Percentiles rank a stretch among this genome's conserved stretches.
phyloP scores from a whole-genome alignment of 2,329 filamentous ascomycete species.

The Colletotrichum euphorbiae region DNA sequence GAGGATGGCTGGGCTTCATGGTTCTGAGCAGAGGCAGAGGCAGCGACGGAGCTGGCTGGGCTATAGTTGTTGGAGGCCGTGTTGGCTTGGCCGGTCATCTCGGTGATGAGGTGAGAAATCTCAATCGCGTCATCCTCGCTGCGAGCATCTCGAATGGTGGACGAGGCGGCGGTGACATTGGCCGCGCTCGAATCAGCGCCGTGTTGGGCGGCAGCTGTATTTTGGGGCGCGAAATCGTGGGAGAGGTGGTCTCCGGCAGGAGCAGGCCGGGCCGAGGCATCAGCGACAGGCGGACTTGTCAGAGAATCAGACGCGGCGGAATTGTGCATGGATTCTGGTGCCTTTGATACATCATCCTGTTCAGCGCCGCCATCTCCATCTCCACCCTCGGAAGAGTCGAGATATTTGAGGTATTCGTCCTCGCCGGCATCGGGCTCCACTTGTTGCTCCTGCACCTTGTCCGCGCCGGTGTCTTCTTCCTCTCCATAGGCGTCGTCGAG shows the following conservation, averaged over 20 bases:
- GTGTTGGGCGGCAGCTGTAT: slow-evolving; percentile 44
- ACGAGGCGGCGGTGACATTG: slow-evolving; percentile 43
- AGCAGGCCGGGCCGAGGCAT: slow-evolving; percentile 46
- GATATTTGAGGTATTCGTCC: slow-evolving; percentile 64
- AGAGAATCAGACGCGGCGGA: slow-evolving; percentile 54
- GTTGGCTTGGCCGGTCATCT: slow-evolving; percentile 52
- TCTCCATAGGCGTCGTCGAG: slow-evolving; percentile 61
- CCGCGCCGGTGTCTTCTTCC: slow-evolving; percentile 46
- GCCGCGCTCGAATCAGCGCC: slow-evolving; percentile 45
- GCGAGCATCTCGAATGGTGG: slow-evolving; percentile 43
- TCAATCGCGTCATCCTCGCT: slow-evolving; percentile 49
- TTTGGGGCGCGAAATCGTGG: slow-evolving; percentile 14
- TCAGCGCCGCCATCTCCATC: slow-evolving; percentile 48
- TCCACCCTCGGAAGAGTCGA: slow-evolving; percentile 59
- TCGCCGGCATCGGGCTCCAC: slow-evolving; percentile 47
- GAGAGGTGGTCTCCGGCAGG: slow-evolving; percentile 40
- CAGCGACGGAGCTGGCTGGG: slow-evolving; percentile 5
- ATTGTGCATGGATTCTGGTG: slow-evolving; percentile 57
- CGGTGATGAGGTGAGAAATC: slow-evolving; percentile 56
- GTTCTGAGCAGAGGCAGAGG: slow-evolving; percentile 25
- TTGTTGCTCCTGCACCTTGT: slow-evolving; percentile 46
- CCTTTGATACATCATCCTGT: slow-evolving; percentile 57
- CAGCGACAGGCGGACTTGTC: slow-evolving; percentile 48
- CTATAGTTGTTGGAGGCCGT: slow-evolving; percentile 42
- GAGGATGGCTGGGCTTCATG: slow-evolving; percentile 30